Percentiles rank a stretch among this genome's conserved stretches.
Evolutionary conservation across 306 rosid genomes (phyloP).

Genomic region (Castanea crenata): DNA sequence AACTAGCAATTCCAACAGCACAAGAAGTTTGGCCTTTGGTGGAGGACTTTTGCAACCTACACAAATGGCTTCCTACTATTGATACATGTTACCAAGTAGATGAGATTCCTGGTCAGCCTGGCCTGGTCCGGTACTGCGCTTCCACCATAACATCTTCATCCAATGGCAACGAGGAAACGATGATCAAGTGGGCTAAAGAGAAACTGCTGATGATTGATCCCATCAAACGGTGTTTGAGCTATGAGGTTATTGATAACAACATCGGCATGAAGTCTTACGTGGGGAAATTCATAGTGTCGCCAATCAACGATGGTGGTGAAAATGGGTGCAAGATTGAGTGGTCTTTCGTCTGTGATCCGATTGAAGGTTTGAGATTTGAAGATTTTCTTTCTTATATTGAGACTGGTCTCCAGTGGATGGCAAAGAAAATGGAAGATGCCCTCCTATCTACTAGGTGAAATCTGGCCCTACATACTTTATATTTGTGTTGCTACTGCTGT

Average conservation of each 20-base stretch:
- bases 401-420: constrained; percentile 24
- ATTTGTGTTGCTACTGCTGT: background rate
- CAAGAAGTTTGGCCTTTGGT: constrained; percentile 38
- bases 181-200: constrained; percentile 49
- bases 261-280: constrained; percentile 48
- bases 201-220: constrained; percentile 48
- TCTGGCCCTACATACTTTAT: no score
- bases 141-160: background rate
- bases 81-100: constrained; percentile 46
- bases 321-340: constrained; percentile 52
- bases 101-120: constrained; percentile 41
- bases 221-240: constrained; percentile 35
- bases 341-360: constrained; percentile 56
- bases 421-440: constrained; percentile 35
- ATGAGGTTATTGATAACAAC: constrained; percentile 44
- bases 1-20: constrained; percentile 2
- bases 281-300: constrained; percentile 23
- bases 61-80: constrained; percentile 31
- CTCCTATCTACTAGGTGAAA: background rate
- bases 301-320: constrained; percentile 2
- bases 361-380: constrained; percentile 37
- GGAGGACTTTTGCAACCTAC: constrained; percentile 56
- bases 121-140: constrained; percentile 48
- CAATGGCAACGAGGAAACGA: background rate
- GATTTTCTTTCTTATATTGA: constrained; percentile 28